Percentiles rank a stretch among this genome's conserved stretches.
Evolutionary conservation across 2,329 filamentous ascomycete genomes (phyloP).

Genomic region (Colletotrichum theobromicola): DNA sequence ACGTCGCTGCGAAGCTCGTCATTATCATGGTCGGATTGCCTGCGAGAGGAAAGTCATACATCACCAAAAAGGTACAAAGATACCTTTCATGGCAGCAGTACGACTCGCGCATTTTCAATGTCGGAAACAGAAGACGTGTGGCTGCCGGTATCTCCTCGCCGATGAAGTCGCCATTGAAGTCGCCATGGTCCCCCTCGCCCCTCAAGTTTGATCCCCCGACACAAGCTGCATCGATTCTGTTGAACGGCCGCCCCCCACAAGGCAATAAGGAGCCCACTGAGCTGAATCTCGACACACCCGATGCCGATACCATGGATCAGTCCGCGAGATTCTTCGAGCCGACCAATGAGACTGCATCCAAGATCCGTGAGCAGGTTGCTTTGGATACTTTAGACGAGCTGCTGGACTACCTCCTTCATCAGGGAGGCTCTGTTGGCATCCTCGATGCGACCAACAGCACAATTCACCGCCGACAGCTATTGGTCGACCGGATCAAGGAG

Average conservation of each 20-base stretch:
- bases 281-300: conserved; percentile 38
- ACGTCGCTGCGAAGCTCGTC: conserved; percentile 95
- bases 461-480: conserved; percentile 78
- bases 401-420: conserved; percentile 82
- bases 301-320: conserved; percentile 73
- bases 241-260: conserved; percentile 57
- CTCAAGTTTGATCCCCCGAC: conserved; percentile 48
- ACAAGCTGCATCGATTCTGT: conserved; percentile 61
- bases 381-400: conserved; percentile 92
- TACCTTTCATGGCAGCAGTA: conserved; percentile 98
- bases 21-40: conserved; percentile 98
- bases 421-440: conserved; percentile 89
- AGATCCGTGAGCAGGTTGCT: conserved; percentile 88
- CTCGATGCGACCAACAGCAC: conserved; percentile 98
- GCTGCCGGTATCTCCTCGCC: conserved; percentile 66
- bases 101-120: conserved; percentile 95
- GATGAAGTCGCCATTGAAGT: conserved; percentile 43
- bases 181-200: conserved; percentile 38
- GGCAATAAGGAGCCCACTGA: conserved; percentile 37
- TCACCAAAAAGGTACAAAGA: conserved; percentile 95
- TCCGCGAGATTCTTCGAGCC: conserved; percentile 95
- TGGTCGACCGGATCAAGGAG: conserved; percentile 83
- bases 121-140: conserved; percentile 86
- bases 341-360: conserved; percentile 79
- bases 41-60: conserved; percentile 95